phyloP scores from a whole-genome alignment of 257 asterid genomes.

The Scutellaria baicalensis region DNA sequence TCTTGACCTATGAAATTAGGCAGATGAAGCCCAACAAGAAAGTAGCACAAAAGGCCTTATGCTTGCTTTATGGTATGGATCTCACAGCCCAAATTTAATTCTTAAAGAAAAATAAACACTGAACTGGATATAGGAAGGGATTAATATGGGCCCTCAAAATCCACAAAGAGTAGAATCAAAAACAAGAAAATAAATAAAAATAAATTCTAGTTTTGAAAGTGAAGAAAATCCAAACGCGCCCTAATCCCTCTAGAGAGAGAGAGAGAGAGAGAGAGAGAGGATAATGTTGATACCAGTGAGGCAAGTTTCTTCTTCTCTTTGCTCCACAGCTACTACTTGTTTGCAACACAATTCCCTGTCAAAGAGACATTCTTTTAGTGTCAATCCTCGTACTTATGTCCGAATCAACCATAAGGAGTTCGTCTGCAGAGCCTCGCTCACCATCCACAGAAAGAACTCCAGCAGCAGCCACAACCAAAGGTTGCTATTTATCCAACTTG shows the following conservation, averaged over 20 bases:
- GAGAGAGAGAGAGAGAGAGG: constrained; percentile 16
- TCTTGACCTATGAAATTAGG: not conserved
- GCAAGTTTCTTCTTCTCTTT: constrained; percentile 45
- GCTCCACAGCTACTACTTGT: constrained; percentile 29
- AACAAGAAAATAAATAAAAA: too few relatives aligned
- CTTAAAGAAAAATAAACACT: too few relatives aligned
- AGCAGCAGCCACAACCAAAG: constrained; percentile 20
- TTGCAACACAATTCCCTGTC: constrained; percentile 22
- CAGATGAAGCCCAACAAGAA: not conserved
- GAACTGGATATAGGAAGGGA: too few relatives aligned
- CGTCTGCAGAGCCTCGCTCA: constrained; percentile 42
- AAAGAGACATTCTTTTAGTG: constrained; percentile 15
- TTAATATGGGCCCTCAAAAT: not conserved
- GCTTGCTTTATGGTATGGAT: not conserved
- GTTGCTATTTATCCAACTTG: constrained; percentile 5
- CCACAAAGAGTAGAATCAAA: too few relatives aligned
- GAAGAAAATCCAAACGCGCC: constrained; percentile 10
- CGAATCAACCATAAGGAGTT: constrained; percentile 4
- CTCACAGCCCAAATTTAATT: too few relatives aligned
- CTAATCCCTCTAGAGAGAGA: not conserved
- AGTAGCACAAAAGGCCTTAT: not conserved
- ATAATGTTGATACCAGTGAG: constrained; percentile 66
- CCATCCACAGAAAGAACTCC: constrained; percentile 24
- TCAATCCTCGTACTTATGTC: constrained; percentile 16
- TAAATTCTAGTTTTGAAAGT: too few relatives aligned